Base-by-base conservation (phyloP, 2,329 filamentous ascomycete genomes). In the Mycosphaerella sp. region DNA sequence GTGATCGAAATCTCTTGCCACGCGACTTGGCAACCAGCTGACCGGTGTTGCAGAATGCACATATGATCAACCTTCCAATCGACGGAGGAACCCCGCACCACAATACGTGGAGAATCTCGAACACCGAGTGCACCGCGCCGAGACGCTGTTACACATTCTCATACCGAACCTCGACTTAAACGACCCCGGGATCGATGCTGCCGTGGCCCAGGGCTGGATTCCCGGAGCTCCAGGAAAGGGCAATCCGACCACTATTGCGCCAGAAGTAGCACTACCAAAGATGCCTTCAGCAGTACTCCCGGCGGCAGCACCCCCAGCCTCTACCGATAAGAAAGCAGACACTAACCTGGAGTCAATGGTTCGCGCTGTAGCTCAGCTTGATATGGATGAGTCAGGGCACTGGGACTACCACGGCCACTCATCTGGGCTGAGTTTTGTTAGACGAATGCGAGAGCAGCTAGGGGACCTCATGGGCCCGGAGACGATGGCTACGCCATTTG, bases 391-490 rank as follows among this genome's bases (percentile, higher is more conserved):
- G 60, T 82, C 84, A 62, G 91, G 91, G 37, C 83, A 93, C 61
- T 95, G 89, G 83, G 90, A 97, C 69, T 98, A 95, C 63, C 89
- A 95, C 65, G 93, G 93, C 42, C 86, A 87, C 57, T 96, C 91
- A 0, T 97, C 93, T 0, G 90, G 91, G 2, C 79, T 90, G 39
- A 88, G 91, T 56, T 98, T 96, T 67, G 79, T 96, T 61, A 81
- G 82, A 57, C 83, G 87, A 49, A 85, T 98, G 79, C 85, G 89
- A 62, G 87, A 94, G 63, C 86, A 95, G 64, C 87, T 96, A 59
- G 85, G 87, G 40, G 82, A 84, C 54, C 75, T 93, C 58, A 78
- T 93, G 42, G 84, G 84, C 16, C 79, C 80, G 36, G 78, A 82
- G 41, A 75, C 79, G 56, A 75, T 79, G 62, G 70, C 69, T 62